Evolutionary conservation across 768 basidiomycete genomes (phyloP).

Genomic region (Galerina marginata): DNA sequence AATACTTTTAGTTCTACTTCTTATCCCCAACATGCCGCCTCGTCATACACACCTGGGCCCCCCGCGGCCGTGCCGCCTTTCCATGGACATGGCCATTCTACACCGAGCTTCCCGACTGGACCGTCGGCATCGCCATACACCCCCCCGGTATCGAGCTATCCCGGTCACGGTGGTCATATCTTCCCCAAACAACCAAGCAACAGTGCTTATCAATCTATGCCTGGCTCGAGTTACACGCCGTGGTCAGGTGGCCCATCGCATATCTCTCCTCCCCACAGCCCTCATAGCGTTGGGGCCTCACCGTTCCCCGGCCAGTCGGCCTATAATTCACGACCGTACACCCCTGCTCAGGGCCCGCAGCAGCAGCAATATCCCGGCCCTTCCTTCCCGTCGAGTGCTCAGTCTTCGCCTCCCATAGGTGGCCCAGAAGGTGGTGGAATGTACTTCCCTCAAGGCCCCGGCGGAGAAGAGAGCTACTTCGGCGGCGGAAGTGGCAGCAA

Average conservation of each 20-base stretch:
- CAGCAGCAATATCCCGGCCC: slow-evolving; percentile 21
- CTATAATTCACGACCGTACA: slow-evolving; percentile 21
- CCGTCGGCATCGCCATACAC: slow-evolving; percentile 12
- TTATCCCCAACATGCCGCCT: slow-evolving; percentile 10
- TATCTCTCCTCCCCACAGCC: slow-evolving; percentile 29
- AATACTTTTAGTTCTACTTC: slow-evolving; percentile 7
- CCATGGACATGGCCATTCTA: slow-evolving; percentile 4
- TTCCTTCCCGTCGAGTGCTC: slow-evolving; percentile 26
- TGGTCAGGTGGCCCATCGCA: slow-evolving; percentile 19
- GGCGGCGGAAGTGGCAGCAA: slow-evolving; percentile 4
- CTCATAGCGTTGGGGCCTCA: slow-evolving; percentile 16
- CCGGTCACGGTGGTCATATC: slow-evolving; percentile 18
- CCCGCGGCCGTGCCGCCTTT: slow-evolving; percentile 2
- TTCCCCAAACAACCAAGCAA: slow-evolving; percentile 21
- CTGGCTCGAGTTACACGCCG: slow-evolving; percentile 17
- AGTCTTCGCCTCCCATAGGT: slow-evolving; percentile 2
- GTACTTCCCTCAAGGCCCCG: slow-evolving; percentile 32
- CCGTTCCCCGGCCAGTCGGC: slow-evolving; percentile 20
- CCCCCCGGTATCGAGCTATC: slow-evolving; percentile 11
- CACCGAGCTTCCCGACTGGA: slow-evolving; percentile 6
- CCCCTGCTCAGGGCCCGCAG: slow-evolving; percentile 16
- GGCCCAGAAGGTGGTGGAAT: slow-evolving; percentile 21
- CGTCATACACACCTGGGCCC: slow-evolving; percentile 12
- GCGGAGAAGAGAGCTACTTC: slow-evolving; percentile 21
- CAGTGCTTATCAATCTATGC: slow-evolving; percentile 20